Base-by-base conservation (phyloP, 352 stramenopile species). In the Pythium volutum region DNA sequence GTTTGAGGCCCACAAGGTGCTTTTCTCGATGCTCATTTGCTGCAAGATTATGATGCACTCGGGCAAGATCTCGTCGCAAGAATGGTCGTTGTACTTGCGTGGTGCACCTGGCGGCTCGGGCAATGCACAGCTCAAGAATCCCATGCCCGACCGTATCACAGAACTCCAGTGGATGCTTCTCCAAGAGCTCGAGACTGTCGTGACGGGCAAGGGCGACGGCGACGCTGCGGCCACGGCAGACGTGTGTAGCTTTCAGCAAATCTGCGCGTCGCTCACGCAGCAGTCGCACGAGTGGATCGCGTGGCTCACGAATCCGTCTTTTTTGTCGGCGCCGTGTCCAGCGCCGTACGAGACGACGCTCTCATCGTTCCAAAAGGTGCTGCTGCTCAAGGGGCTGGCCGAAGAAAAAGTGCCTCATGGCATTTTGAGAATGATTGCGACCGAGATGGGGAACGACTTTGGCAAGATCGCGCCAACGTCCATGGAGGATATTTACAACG, bases 21-120 rank as follows among this genome's bases (percentile, higher is more conserved):
- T 98, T 39, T 98, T 98, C 73, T 94, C 89, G 7, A 92, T 96
- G 64, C 82, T 97, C 41, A 97, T 98, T 42, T 97, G 88, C 73
- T 97, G 96, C 71, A 93, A 97, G 69, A 98, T 98, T 61, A 71
- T 98, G 61, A 70, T 96, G 12, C 66, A 97, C 63, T 71, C 81
- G 0, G 78, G 76, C 11, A 77, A 81, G 39, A 94, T 96, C 55
- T 76, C 76, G 22, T 20, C 59, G 3, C 62, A 59, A 10, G 93
- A 98, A 67, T 98, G 94, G 89, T 92, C 76, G 9, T 70, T 97
- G 11, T 97, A 97, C 45, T 69, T 98, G 6, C 79, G 91, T 14
- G 92, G 92, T 22, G 58, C 53, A 22, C 56, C 59, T 0, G 53
- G 65, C 23, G 64, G 42, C 0, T 69, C 72, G 22, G 65, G 70